Evolutionary conservation across 495 filamentous ascomycete species (phyloP), one percentile per base, ranked within the genome.

Genomic region (Podospora bellae-mahoneyi): DNA sequence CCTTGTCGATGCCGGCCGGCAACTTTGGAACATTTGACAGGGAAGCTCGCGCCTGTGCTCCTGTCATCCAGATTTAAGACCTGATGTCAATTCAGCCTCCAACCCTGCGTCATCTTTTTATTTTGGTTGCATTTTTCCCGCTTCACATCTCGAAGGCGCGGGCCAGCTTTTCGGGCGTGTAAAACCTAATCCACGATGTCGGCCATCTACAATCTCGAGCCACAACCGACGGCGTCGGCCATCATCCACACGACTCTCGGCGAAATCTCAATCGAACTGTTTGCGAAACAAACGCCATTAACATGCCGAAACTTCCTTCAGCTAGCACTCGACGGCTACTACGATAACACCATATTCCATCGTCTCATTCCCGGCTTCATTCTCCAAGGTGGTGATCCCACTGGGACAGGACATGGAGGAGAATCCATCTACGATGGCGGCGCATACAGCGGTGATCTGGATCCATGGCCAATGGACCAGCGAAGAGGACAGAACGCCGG

Each of bases 251-350:
- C 95, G 5, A 96, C 92, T 27, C 82, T 90, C 61, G 95, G 95
- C 78, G 92, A 96, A 68, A 84, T 99, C 70, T 85, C 89, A 34
- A 86, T 99, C 83, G 89, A 96, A 71, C 89, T 99, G 63, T 99
- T 96, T 84, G 93, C 92, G 20, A 93, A 92, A 67, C 94, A 99
- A 78, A 91, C 91, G 0, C 95, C 95, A 34, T 86, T 96, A 66
- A 91, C 95, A 1, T 92, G 87, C 72, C 92, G 94, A 66, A 97
- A 97, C 80, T 99, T 99, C 82, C 88, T 99, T 20, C 95, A 99
- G 78, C 91, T 92, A 74, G 93, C 90, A 76, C 85, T 96, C 66
- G 93, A 99, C 78, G 91, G 92, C 66, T 97, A 98, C 84, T 99
- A 98, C 80, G 88, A 90, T 61, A 85, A 87, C 71, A 97, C 94